Conservation (phyloP, 1,284 basidiomycete species). For the Grifola frondosa region DNA sequence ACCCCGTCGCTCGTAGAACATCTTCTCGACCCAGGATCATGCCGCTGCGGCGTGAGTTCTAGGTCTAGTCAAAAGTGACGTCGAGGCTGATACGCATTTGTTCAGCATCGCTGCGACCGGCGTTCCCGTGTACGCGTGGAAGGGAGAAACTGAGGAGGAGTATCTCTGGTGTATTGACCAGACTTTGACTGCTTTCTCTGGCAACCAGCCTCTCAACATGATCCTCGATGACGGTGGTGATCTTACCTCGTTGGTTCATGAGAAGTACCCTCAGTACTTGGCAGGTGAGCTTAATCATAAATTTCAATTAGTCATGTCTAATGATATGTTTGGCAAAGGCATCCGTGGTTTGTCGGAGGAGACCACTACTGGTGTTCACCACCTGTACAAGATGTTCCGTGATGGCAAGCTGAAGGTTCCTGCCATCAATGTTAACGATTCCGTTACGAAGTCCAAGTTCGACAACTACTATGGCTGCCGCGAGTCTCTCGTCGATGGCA, state of each 20-base stretch:
- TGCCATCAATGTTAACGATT: constrained; percentile 99
- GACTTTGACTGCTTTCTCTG: constrained; percentile 81
- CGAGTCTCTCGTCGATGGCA: constrained; percentile 99
- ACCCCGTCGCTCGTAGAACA: constrained; percentile 64
- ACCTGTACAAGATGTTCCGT: constrained; percentile 96
- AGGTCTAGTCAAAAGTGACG: background rate
- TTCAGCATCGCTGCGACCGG: constrained; percentile 92
- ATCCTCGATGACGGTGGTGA: constrained; percentile 99
- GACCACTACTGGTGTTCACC: constrained; percentile 99
- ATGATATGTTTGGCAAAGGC: constrained; percentile 40
- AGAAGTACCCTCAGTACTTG: constrained; percentile 93
- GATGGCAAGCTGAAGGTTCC: constrained; percentile 96
- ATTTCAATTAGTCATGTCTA: constrained; percentile 5
- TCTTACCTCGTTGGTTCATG: constrained; percentile 92
- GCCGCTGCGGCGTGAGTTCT: constrained; percentile 89
- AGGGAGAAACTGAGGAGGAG: constrained; percentile 99
- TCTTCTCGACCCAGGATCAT: constrained; percentile 99
- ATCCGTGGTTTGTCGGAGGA: constrained; percentile 97
- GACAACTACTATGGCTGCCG: constrained; percentile 97
- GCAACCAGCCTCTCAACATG: constrained; percentile 91
- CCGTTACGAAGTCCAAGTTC: constrained; percentile 99
- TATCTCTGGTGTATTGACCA: constrained; percentile 99
- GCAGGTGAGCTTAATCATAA: constrained; percentile 44
- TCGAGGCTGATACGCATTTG: constrained; percentile 6
- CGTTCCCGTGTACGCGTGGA: constrained; percentile 99